These are phyloP conservation scores for Backusella morwellensis DNA, from an alignment of 192 early-diverging fungal genomes.

Conservation along the genomic window DNA sequence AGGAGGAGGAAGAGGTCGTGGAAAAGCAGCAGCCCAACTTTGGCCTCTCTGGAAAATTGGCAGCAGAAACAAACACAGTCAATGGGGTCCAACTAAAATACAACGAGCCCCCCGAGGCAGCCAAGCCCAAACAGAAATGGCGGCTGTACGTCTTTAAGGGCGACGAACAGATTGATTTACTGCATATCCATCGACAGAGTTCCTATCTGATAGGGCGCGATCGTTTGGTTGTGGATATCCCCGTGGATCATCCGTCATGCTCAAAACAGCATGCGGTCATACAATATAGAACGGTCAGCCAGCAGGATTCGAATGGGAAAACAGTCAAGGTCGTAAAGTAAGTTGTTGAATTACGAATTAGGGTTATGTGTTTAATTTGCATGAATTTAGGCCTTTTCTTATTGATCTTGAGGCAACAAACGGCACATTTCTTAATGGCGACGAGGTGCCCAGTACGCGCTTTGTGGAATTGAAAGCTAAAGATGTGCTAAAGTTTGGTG, in stretches of 20 bases:
- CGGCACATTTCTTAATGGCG: constrained; percentile 86
- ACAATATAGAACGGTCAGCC: constrained; percentile 74
- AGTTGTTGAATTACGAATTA: neutral
- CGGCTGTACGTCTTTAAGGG: constrained; percentile 95
- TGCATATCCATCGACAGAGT: constrained; percentile 83
- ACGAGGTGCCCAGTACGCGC: constrained; percentile 66
- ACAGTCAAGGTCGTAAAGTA: constrained; percentile 54
- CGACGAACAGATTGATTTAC: constrained; percentile 81
- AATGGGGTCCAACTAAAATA: constrained; percentile 91
- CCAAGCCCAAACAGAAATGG: constrained; percentile 72
- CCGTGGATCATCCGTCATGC: constrained; percentile 92
- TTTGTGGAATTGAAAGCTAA: constrained; percentile 82
- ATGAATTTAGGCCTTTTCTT: constrained; percentile 70
- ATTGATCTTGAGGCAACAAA: constrained; percentile 94
- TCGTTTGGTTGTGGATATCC: constrained; percentile 85
- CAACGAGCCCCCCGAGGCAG: constrained; percentile 87
- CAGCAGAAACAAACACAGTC: constrained; percentile 83
- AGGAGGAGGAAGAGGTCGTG: constrained; percentile 33
- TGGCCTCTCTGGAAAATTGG: constrained; percentile 82
- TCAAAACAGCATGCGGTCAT: constrained; percentile 94
- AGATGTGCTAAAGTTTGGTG: constrained; percentile 90
- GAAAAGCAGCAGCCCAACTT: constrained; percentile 80
- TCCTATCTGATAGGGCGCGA: constrained; percentile 89
- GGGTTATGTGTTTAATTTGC: constrained; percentile 9
- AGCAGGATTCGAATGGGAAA: constrained; percentile 43